Conservation (phyloP, 805 yeast genomes). For the Candida tammaniensis region DNA sequence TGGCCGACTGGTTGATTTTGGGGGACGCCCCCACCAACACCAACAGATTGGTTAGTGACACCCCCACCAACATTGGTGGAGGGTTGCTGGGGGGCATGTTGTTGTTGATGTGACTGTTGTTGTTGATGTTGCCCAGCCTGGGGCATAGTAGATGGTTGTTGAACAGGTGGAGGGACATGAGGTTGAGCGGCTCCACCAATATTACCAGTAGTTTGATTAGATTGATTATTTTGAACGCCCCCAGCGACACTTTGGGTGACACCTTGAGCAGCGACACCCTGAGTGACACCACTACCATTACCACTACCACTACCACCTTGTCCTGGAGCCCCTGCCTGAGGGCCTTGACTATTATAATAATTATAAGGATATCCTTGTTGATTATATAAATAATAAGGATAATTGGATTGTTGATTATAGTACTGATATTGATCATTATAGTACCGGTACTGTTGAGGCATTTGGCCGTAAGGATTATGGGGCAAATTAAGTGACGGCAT, state of each 20-base stretch:
- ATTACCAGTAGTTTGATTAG: too few species aligned
- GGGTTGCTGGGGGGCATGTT: constrained; percentile 1
- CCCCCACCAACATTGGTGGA: neutral
- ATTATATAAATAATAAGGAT: constrained; percentile 15
- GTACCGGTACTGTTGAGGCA: constrained; percentile 22
- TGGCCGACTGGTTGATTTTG: neutral
- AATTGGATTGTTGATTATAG: constrained; percentile 13
- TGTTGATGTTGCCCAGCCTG: neutral
- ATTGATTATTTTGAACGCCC: too few species aligned
- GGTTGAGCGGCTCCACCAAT: too few species aligned
- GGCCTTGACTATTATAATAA: constrained; percentile 14
- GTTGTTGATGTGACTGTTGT: neutral
- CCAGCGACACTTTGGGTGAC: too few species aligned
- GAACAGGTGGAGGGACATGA: too few species aligned
- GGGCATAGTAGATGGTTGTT: neutral
- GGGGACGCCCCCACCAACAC: too few species aligned
- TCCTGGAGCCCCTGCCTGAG: neutral
- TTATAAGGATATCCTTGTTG: constrained; percentile 15
- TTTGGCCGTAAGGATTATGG: constrained; percentile 8
- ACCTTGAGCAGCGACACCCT: too few species aligned
- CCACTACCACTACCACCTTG: constrained; percentile 3
- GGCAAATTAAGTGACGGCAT: constrained; percentile 9
- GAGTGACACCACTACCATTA: too few species aligned
- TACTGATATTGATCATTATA: constrained; percentile 15
- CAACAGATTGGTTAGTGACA: neutral